Percentiles rank a stretch among this genome's conserved stretches.
Evolutionary conservation across 495 filamentous ascomycete genomes (phyloP).

Genomic region (Zalerion maritima): DNA sequence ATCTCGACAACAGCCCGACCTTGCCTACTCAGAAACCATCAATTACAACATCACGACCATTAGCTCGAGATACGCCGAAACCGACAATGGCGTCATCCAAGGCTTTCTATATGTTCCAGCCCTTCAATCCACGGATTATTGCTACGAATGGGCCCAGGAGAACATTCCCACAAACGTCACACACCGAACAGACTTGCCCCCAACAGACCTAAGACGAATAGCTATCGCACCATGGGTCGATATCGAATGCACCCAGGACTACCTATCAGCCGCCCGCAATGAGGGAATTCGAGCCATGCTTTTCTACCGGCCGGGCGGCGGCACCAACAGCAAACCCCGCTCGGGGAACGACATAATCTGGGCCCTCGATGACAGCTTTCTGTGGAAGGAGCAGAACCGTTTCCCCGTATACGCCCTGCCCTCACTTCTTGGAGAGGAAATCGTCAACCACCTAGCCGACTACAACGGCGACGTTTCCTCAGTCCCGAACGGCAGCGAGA

Average conservation of each 20-base stretch:
- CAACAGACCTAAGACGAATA: constrained; percentile 47
- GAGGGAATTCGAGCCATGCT: constrained; percentile 52
- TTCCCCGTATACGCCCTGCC: constrained; percentile 82
- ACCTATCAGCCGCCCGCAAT: constrained; percentile 44
- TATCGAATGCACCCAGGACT: constrained; percentile 50
- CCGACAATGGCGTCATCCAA: constrained; percentile 37
- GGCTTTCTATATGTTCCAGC: constrained; percentile 77
- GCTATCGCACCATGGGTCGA: constrained; percentile 84
- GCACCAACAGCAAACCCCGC: constrained; percentile 46
- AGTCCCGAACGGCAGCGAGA: constrained; percentile 40
- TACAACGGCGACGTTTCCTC: constrained; percentile 60
- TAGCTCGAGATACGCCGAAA: constrained; percentile 42
- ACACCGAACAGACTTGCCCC: constrained; percentile 50
- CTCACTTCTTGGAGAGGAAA: constrained; percentile 40
- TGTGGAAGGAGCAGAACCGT: constrained; percentile 46
- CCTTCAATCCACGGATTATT: constrained; percentile 39
- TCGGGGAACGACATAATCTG: constrained; percentile 41
- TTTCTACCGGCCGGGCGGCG: constrained; percentile 54
- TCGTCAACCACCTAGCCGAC: constrained; percentile 56
- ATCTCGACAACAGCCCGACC: constrained; percentile 43
- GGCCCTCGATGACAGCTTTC: constrained; percentile 45
- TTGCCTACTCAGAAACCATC: constrained; percentile 49
- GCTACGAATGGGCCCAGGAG: constrained; percentile 38
- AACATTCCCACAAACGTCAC: constrained; percentile 65
- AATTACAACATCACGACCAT: constrained; percentile 53